Percentiles rank a stretch among this genome's conserved stretches.
These are phyloP conservation scores for Huiozyma sinensis DNA, from an alignment of 805 yeast species.

Conservation along the genomic window DNA sequence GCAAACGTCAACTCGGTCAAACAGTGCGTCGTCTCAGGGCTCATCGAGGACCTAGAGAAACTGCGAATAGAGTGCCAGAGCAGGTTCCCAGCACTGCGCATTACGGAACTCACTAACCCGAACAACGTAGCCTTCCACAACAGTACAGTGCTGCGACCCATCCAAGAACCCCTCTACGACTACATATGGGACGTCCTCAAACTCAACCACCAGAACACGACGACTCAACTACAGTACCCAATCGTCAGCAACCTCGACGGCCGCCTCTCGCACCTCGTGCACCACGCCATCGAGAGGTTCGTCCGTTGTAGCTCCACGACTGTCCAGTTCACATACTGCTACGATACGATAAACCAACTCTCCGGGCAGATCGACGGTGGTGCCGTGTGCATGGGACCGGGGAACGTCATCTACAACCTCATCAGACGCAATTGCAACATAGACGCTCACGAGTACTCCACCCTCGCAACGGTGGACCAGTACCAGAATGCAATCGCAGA, in stretches of 20 bases:
- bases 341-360: constrained; percentile 18
- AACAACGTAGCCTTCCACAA: constrained; percentile 27
- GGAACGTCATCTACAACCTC: constrained; percentile 21
- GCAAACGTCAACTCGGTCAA: constrained; percentile 26
- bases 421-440: constrained; percentile 20
- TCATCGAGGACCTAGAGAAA: constrained; percentile 19
- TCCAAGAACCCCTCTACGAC: constrained; percentile 26
- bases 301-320: constrained; percentile 25
- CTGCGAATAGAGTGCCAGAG: constrained; percentile 15
- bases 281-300: constrained; percentile 26
- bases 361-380: constrained; percentile 6
- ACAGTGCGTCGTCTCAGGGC: constrained; percentile 27
- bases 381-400: constrained; percentile 26
- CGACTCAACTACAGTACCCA: constrained; percentile 19
- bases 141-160: constrained; percentile 20
- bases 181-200: constrained; percentile 25
- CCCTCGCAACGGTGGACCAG: constrained; percentile 19
- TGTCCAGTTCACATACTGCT: constrained; percentile 26
- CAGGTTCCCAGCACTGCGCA: constrained; percentile 16
- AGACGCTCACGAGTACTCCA: constrained; percentile 16
- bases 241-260: constrained; percentile 26
- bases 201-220: constrained; percentile 18
- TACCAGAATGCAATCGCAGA: constrained; percentile 6
- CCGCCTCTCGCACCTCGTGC: constrained; percentile 16
- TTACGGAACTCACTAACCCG: constrained; percentile 24